Base-by-base conservation (phyloP, 441 rosid species). In the Biscutella laevigata region DNA sequence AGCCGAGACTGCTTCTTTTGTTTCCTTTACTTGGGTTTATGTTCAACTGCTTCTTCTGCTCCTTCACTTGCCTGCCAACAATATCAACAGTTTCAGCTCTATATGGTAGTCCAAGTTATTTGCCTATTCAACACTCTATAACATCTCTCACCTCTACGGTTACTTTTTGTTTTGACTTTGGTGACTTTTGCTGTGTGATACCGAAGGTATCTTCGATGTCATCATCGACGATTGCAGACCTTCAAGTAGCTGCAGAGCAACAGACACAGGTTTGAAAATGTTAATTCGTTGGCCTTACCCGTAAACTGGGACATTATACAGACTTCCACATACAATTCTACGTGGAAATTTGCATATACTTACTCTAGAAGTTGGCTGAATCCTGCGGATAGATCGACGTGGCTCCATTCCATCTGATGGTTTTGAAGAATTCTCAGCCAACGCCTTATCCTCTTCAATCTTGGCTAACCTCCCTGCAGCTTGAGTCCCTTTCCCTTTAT, bases 291-390 rank as follows among this genome's bases (percentile, higher is more conserved):
- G 12, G 2, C 16, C 17, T 9, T 2, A 49, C n/a, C 11, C 7
- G 37, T 10, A 26, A 17, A 27, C 6, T 39, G 40, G 53, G 15
- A 14, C 7, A 27, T n/a, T 26, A 47, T 13, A 57, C 40, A 29
- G 5, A 49, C 26, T 45, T 33, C 39, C 8, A 32, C 6, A 10
- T 37, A 44, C 15, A 2, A 21, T 17, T 17, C 20, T 17, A 17
- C 20, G 24, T 25, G 44, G 6, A 32, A 6, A 15, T 20, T 11
- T 39, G 6, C 28, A 35, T 17, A 8, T 7, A 60, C 95, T 78
- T 74, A 89, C 99, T 69, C 94, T 83, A 44, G 96, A 94, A n/a
- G 99, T 94, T 49, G 99, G 99, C 73, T 86, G 96, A 62, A 94
- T 94, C 73, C 84, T 81, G 47, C 97, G 95, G 45, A 64, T 68